Evolutionary conservation across 805 yeast genomes (phyloP), one percentile per base, ranked within the genome.

Genomic region (Tetrapisispora namnaoensis): DNA sequence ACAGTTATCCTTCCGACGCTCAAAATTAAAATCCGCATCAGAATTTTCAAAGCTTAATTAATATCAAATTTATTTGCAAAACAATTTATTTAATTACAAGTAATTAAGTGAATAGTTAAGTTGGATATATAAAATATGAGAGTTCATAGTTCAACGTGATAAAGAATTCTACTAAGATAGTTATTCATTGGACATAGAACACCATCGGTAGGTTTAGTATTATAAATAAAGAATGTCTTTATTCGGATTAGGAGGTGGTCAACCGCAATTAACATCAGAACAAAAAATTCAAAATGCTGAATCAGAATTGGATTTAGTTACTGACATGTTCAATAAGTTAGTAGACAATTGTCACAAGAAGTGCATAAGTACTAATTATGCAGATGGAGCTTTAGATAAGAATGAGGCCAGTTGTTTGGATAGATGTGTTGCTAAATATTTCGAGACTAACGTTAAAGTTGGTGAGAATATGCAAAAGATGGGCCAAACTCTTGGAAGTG

Each of bases 221-320:
- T 36, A 36, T 3, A 8, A 4, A n/a, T 9, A 13, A 24, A 40
- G 30, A 8, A 84, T 84, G 91, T 78, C 82, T 42, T 78, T 78
- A 63, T 75, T 85, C 64, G 91, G 91, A 59, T 75, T 86, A 55
- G 89, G 89, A 54, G 90, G 90, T 55, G 83, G 83, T 53, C 76
- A 84, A 56, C 90, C 91, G 54, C 86, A 82, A 66, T 63, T 81
- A 55, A 73, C 84, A 24, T 77, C 88, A 38, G 84, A 82, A 55
- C 89, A 83, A 67, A 86, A 86, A 67, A 74, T 86, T 53, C 76
- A 77, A 61, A 95, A 95, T 56, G 99, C 99, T 46, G 98, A 91
- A 72, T 86, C 96, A 50, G 99, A 91, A 70, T 77, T 91, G 57
- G 99, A 91, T 68, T 84, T 93, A 82, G 96, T 91, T 59, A 90